These are phyloP conservation scores for Laburnicola sp. DNA, from an alignment of 2,329 filamentous ascomycete species.

Conservation along the genomic window DNA sequence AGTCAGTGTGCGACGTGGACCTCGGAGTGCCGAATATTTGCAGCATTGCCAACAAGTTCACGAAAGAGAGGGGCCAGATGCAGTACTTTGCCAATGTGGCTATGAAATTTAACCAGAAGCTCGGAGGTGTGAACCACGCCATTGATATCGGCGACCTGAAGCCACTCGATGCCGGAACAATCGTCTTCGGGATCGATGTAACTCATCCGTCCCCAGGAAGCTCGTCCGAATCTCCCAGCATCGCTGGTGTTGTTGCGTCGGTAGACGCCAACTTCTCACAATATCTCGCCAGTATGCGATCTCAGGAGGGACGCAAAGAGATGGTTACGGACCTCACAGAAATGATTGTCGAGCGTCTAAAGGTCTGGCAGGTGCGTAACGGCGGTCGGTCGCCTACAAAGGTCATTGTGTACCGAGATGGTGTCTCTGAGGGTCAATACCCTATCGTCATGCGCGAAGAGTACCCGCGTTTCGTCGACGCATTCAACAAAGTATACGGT, in stretches of 20 bases:
- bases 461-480: constrained; percentile 65
- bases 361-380: constrained; percentile 66
- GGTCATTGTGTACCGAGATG: constrained; percentile 84
- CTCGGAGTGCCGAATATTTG: constrained; percentile 68
- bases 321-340: constrained; percentile 67
- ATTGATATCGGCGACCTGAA: constrained; percentile 59
- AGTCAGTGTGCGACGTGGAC: constrained; percentile 67
- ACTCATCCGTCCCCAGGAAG: constrained; percentile 79
- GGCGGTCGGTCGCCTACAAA: constrained; percentile 63
- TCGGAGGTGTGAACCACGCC: constrained; percentile 65
- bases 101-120: constrained; percentile 61
- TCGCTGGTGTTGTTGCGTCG: constrained; percentile 80
- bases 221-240: constrained; percentile 64
- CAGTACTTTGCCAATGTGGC: constrained; percentile 47
- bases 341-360: constrained; percentile 67
- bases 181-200: constrained; percentile 87
- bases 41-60: constrained; percentile 61
- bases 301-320: constrained; percentile 68
- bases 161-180: constrained; percentile 69
- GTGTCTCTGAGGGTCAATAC: constrained; percentile 87
- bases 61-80: constrained; percentile 43
- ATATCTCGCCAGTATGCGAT: constrained; percentile 74
- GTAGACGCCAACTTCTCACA: constrained; percentile 62
- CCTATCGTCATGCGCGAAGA: constrained; percentile 68
- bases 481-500: constrained; percentile 65